A percentile compares a stretch with the other conserved stretches of the same genome.
These are phyloP conservation scores for Excoecaria cochinchinensis DNA, from an alignment of 345 rosid genomes.

Conservation along the genomic window DNA sequence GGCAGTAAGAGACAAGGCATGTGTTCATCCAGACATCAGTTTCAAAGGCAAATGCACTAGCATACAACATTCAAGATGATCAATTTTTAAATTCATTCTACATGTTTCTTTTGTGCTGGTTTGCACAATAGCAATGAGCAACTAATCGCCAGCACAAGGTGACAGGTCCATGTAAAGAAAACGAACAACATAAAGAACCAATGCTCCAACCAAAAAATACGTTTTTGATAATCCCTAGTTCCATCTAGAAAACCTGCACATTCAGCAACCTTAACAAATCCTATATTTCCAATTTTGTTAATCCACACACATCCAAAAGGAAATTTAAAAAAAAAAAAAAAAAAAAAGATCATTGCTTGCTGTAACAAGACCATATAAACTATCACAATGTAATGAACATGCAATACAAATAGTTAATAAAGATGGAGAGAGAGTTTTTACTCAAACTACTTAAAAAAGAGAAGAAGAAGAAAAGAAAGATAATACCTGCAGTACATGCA, in stretches of 20 bases:
- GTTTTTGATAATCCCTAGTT: neutral
- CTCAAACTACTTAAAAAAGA: neutral
- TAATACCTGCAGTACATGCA: constrained; percentile 91
- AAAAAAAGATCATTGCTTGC: neutral
- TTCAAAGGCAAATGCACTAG: neutral
- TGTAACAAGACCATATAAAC: neutral
- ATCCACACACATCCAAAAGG: neutral
- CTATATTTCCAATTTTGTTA: neutral
- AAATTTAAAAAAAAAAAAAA: too few relatives aligned
- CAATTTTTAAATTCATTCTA: neutral
- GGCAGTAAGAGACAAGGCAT: neutral
- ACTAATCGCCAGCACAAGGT: neutral
- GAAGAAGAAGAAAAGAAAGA: neutral
- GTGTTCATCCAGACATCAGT: neutral
- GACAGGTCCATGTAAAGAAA: neutral
- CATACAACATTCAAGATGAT: neutral
- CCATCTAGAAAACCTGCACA: neutral
- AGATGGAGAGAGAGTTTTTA: neutral
- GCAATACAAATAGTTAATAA: too few relatives aligned
- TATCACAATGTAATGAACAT: neutral
- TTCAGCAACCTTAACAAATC: neutral
- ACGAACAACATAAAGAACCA: neutral
- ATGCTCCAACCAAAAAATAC: neutral
- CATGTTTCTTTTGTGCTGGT: neutral
- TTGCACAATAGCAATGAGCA: neutral